A percentile compares a stretch with the other conserved stretches of the same genome.
These are phyloP conservation scores for Zangia roseola DNA, from an alignment of 768 basidiomycete species.

Conservation along the genomic window DNA sequence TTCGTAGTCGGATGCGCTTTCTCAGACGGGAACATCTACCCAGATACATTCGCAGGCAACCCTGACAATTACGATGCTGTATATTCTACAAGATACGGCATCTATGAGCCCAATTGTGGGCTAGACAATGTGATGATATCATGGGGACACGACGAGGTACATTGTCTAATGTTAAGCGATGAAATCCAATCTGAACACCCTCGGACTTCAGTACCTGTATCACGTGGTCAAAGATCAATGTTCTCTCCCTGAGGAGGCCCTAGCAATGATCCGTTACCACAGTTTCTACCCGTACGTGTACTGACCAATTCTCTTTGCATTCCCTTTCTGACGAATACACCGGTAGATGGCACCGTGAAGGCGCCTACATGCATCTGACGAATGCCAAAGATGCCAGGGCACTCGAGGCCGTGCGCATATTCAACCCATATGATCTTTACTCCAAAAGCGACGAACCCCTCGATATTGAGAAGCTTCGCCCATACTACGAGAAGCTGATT, in stretches of 20 bases:
- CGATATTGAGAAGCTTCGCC: conserved; percentile 58
- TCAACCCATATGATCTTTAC: conserved; percentile 96
- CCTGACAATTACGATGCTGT: conserved; percentile 64
- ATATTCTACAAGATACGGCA: conserved; percentile 70
- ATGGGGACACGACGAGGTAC: conserved; percentile 90
- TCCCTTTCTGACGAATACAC: background rate
- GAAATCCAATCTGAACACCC: conserved; percentile 3
- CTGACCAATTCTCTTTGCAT: background rate
- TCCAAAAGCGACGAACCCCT: conserved; percentile 79
- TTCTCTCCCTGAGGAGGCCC: conserved; percentile 72
- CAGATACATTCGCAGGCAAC: conserved; percentile 72
- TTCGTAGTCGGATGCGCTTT: conserved; percentile 85
- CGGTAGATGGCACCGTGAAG: conserved; percentile 80
- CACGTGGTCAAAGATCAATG: conserved; percentile 82
- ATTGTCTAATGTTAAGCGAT: conserved; percentile 19
- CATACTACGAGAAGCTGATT: conserved; percentile 84
- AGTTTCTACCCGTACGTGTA: conserved; percentile 79
- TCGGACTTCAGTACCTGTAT: conserved; percentile 65
- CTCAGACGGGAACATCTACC: conserved; percentile 81
- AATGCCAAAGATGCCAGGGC: conserved; percentile 65
- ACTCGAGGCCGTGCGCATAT: conserved; percentile 75
- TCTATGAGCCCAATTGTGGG: conserved; percentile 77
- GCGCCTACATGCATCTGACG: conserved; percentile 78
- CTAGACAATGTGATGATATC: conserved; percentile 86
- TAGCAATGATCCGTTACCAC: conserved; percentile 94